phyloP scores from a whole-genome alignment of 495 filamentous ascomycete genomes.

The Penicillium daleae region DNA sequence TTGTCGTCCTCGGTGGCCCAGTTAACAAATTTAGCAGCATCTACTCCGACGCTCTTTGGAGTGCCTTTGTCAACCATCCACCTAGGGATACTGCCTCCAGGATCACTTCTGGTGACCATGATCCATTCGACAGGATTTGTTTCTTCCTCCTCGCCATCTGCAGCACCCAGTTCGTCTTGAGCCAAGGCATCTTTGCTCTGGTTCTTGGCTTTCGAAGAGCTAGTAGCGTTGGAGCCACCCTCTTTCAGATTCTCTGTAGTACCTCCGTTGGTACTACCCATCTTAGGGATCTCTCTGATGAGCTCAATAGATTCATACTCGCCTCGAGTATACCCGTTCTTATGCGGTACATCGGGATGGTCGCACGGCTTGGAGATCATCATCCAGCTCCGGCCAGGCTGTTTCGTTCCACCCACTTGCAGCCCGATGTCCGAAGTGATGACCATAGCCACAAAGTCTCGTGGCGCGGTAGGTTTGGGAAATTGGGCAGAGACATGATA shows the following conservation, averaged over 20 bases:
- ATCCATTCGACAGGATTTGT: conserved; percentile 86
- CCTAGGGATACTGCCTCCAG: conserved; percentile 86
- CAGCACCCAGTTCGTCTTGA: conserved; percentile 43
- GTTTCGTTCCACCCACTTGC: conserved; percentile 27
- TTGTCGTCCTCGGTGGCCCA: conserved; percentile 72
- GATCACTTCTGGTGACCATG: conserved; percentile 94
- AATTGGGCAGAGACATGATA: conserved; percentile 89
- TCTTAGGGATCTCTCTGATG: conserved; percentile 76
- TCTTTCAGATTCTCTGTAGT: not conserved
- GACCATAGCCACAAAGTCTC: conserved; percentile 83
- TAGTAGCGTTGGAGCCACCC: not conserved
- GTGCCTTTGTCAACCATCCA: conserved; percentile 96
- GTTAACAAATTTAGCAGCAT: conserved; percentile 83
- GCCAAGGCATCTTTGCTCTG: conserved; percentile 12
- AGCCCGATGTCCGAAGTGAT: conserved; percentile 54
- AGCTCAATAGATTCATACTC: conserved; percentile 92
- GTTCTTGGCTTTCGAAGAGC: not conserved
- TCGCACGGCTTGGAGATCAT: conserved; percentile 81
- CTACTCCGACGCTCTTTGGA: conserved; percentile 76
- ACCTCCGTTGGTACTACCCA: conserved; percentile 12
- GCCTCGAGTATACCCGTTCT: conserved; percentile 75
- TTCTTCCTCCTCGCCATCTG: conserved; percentile 54
- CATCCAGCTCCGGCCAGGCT: conserved; percentile 67
- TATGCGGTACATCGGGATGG: conserved; percentile 70
- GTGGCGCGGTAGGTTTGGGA: conserved; percentile 80